Conservation (phyloP, 441 rosid genomes). For the Corymbia calophylla region DNA sequence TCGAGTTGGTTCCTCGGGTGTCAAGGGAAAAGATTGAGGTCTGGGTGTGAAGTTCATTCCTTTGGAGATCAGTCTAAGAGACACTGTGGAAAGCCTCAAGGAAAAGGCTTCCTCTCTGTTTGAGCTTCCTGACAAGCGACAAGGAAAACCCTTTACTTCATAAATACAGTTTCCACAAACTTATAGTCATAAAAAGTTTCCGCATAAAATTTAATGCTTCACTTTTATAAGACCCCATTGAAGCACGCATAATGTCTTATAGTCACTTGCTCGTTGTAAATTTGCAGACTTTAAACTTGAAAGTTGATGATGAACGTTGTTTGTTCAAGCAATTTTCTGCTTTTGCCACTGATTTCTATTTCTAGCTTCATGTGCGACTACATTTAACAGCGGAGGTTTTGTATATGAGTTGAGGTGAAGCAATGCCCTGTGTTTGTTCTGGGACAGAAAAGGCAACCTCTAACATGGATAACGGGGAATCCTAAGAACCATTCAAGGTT, state of each 20-base stretch:
- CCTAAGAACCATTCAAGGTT: neutral
- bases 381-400: neutral
- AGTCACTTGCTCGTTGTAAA: neutral
- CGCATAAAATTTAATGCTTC: neutral
- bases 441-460: neutral
- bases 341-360: neutral
- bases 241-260: neutral
- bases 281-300: neutral
- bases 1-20: neutral
- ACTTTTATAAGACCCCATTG: neutral
- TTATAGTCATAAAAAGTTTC: neutral
- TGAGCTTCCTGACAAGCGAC: neutral
- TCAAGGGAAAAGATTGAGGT: constrained; percentile 17
- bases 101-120: constrained; percentile 23
- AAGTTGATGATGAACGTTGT: neutral
- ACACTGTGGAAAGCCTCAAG: constrained; percentile 33
- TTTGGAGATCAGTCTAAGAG: constrained; percentile 23
- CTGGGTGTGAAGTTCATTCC: constrained; percentile 30
- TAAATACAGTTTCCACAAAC: neutral
- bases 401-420: neutral
- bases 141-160: neutral
- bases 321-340: neutral
- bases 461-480: neutral
- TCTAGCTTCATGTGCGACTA: neutral
- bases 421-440: neutral